phyloP scores from a whole-genome alignment of 805 yeast species.

The Pichia deserticola region DNA sequence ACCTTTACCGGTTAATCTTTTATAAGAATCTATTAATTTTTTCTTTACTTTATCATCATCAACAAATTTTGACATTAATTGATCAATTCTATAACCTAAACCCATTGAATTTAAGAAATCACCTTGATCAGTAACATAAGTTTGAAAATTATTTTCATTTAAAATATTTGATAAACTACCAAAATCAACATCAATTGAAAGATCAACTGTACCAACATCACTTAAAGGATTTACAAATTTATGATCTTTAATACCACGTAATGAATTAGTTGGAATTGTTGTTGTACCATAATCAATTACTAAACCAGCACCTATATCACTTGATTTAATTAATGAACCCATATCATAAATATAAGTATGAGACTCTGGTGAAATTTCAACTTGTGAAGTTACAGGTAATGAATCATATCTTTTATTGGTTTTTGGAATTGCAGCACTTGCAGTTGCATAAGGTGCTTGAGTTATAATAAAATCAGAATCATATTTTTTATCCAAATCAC shows the following conservation, averaged over 20 bases:
- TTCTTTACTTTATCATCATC: conserved; percentile 40
- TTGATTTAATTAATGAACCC: conserved; percentile 29
- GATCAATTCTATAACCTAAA: conserved; percentile 60
- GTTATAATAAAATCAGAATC: conserved; percentile 45
- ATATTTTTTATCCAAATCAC: conserved; percentile 2
- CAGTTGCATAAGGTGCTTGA: conserved; percentile 51
- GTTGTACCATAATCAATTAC: conserved; percentile 72
- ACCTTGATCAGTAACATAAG: conserved; percentile 48
- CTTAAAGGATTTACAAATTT: conserved; percentile 66
- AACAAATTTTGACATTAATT: conserved; percentile 35
- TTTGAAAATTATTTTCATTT: conserved; percentile 15
- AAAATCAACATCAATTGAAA: conserved; percentile 81
- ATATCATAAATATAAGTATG: conserved; percentile 51
- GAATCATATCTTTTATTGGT: conserved; percentile 41
- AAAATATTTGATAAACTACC: conserved; percentile 41
- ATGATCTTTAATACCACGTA: conserved; percentile 69
- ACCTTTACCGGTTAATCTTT: conserved; percentile 54
- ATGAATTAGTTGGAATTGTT: conserved; percentile 60
- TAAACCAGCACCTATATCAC: conserved; percentile 53
- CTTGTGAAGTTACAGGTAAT: conserved; percentile 49
- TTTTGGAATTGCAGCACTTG: conserved; percentile 51
- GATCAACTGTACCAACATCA: conserved; percentile 74
- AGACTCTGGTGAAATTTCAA: conserved; percentile 73
- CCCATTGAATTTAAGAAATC: conserved; percentile 75
- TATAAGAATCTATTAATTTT: conserved; percentile 48